These are phyloP conservation scores for Ichthyophthirius multifiliis DNA, from an alignment of 169 alveolate genomes.

Conservation along the genomic window DNA sequence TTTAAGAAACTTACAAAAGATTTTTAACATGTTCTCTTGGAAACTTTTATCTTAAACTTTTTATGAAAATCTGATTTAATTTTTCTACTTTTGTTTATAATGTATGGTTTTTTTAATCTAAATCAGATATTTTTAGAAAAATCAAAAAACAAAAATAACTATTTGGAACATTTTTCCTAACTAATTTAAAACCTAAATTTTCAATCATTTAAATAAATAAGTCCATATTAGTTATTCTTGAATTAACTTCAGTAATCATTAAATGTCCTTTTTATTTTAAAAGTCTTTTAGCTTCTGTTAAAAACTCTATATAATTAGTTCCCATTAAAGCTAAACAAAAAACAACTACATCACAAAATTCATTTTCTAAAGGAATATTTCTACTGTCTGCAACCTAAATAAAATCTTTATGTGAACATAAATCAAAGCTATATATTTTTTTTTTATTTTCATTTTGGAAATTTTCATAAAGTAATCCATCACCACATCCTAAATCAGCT, in stretches of 20 bases:
- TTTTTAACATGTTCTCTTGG: too few relatives aligned
- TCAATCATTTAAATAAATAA: conserved; percentile 24
- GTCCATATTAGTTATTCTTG: conserved; percentile 39
- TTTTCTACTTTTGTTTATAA: neutral
- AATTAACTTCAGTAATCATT: conserved; percentile 40
- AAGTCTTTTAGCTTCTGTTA: conserved; percentile 37
- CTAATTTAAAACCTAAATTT: conserved; percentile 23
- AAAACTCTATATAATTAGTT: conserved; percentile 42
- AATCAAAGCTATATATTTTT: conserved; percentile 34
- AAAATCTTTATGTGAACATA: conserved; percentile 27
- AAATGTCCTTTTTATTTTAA: conserved; percentile 38
- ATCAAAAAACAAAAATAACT: neutral
- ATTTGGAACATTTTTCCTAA: neutral
- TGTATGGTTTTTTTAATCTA: neutral
- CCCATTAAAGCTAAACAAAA: conserved; percentile 49
- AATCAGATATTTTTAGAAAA: neutral
- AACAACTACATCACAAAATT: conserved; percentile 19
- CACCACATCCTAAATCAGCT: conserved; percentile 52
- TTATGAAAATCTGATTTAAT: neutral
- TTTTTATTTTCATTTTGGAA: conserved; percentile 20
- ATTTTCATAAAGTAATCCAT: conserved; percentile 28
- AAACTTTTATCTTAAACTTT: neutral
- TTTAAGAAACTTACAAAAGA: neutral
- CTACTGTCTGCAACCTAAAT: conserved; percentile 41
- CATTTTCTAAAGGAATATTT: conserved; percentile 34